Evolutionary conservation across 1,284 basidiomycete species (phyloP), one percentile per base, ranked within the genome.

Genomic region (Cryptococcus sp.): DNA sequence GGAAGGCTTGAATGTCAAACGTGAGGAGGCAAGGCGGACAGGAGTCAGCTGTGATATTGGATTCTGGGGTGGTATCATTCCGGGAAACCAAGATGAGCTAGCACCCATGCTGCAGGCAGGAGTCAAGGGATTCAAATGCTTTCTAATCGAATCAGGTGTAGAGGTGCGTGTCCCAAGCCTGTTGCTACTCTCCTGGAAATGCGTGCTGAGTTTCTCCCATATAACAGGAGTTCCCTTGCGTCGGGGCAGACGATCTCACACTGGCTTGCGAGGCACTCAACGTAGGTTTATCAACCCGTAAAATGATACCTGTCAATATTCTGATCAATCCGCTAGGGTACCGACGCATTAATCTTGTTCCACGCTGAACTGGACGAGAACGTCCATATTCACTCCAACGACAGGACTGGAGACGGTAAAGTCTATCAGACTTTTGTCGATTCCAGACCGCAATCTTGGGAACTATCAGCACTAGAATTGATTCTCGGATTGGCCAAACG

Each of bases 41-140:
- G 76, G 76, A 7, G 56, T 77, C 17, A 86, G 86, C 80, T 84
- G 86, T 20, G 93, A 97, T 74, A 85, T 95, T 22, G 93, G 87
- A 0, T 96, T 96, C 77, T 97, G 93, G 93, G 93, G 93, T 44
- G 93, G 93, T 3, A 88, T 91, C 42, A 88, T 96, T 54, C 93
- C 93, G 4, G 88, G 87, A 6, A 95, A 97, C 80, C 83, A 89
- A 35, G 58, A 38, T 16, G 65, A 74, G 38, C 60, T 74, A 20
- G 55, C 59, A 16, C 85, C 87, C 5, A 81, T 96, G 38, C 80
- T 93, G 16, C 76, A 84, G 27, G 84, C 84, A 41, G 93, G 93
- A 7, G 89, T 93, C 25, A 90, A 88, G 78, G 93, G 93, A 0
- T 96, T 96, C 83, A 96, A 96, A 76, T 95, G 92, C 74, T 96